Evolutionary conservation across 2,329 filamentous ascomycete species (phyloP).

Genomic region (Epicoccum nigrum): DNA sequence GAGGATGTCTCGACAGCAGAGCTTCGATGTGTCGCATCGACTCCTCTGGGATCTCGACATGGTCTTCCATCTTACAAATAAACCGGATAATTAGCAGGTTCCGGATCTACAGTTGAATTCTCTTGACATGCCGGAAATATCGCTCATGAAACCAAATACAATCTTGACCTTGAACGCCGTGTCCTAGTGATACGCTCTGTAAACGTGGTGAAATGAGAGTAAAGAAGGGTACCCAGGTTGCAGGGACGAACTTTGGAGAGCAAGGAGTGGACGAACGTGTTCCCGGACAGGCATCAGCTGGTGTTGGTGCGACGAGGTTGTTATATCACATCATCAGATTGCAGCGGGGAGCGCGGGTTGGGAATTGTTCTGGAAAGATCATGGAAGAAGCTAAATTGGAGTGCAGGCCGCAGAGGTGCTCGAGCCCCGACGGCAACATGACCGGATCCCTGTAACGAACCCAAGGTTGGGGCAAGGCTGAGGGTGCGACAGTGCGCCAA

Average conservation of each 20-base stretch:
- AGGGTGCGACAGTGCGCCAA: conserved; percentile 35
- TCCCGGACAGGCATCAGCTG: conserved; percentile 39
- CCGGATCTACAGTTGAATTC: conserved; percentile 11
- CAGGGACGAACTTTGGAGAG: conserved; percentile 25
- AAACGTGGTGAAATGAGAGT: conserved; percentile 10
- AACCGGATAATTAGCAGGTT: conserved; percentile 20
- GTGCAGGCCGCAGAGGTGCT: conserved; percentile 36
- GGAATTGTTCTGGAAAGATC: conserved; percentile 46
- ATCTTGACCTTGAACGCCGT: conserved; percentile 8
- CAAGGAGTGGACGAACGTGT: conserved; percentile 44
- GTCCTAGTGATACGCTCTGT: conserved; percentile 1
- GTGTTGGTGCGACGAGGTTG: conserved; percentile 40
- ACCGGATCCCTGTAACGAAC: conserved; percentile 37
- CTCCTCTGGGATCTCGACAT: conserved; percentile 44
- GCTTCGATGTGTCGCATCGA: conserved; percentile 48
- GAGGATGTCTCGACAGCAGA: conserved; percentile 42
- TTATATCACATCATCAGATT: conserved; percentile 47
- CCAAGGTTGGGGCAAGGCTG: conserved; percentile 48
- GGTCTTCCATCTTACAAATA: conserved; percentile 41
- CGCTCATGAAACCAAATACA: conserved; percentile 11
- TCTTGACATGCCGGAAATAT: conserved; percentile 30
- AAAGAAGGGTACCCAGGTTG: conserved; percentile 33
- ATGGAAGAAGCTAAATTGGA: conserved; percentile 46
- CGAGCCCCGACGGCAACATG: conserved; percentile 37
- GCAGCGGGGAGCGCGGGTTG: conserved; percentile 44